Base-by-base conservation (phyloP, 1,284 basidiomycete species). In the Apiotrichum porosum region DNA sequence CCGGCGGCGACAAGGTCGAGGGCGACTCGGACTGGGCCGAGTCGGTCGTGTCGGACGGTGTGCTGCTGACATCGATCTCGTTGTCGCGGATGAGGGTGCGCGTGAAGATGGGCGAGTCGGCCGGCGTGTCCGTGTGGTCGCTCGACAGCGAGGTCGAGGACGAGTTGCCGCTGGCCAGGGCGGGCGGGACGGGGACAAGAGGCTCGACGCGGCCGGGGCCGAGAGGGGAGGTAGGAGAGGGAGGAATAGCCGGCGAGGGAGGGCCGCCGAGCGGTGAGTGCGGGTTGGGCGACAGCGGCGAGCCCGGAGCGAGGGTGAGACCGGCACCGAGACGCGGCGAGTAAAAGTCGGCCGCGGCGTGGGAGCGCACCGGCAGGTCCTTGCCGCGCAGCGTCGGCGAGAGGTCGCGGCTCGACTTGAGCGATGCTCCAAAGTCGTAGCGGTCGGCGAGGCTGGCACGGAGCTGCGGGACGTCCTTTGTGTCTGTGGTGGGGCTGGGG, bases 351-450 rank as follows among this genome's bases (percentile, higher is more conserved):
- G 59, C 57, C 9, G 63, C 58, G 3, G 63, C 59, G 28, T 61
- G 58, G 26, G 26, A 6, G 33, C 58, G 51, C 15, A 50, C 45
- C 19, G 51, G 41, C 15, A 44, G 35, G 24, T 48, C 34, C 41
- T 34, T 42, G 14, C 19, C 26, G 21, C 41, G 41, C 10, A 34
- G 19, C 10, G 46, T 31, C 13, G 51, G 44, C 26, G 66, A 70
- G 2, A 42, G 30, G n/a, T 58, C 53, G 37, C 62, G 43, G 61
- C 65, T 41, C 17, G 58, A 68, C 58, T 77, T 76, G 47, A 79
- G 66, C 9, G 76, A 75, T 6, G 72, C 63, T 33, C 75, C 74
- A 62, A 80, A 79, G 62, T 79, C 78, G 66, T 80, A 80, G 40
- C 72, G 58, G 23, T 62, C 67, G 17, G 68, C 66, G n/a, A 68